Base-by-base conservation (phyloP, 352 stramenopile species). In the Pythium pectinolyticum region DNA sequence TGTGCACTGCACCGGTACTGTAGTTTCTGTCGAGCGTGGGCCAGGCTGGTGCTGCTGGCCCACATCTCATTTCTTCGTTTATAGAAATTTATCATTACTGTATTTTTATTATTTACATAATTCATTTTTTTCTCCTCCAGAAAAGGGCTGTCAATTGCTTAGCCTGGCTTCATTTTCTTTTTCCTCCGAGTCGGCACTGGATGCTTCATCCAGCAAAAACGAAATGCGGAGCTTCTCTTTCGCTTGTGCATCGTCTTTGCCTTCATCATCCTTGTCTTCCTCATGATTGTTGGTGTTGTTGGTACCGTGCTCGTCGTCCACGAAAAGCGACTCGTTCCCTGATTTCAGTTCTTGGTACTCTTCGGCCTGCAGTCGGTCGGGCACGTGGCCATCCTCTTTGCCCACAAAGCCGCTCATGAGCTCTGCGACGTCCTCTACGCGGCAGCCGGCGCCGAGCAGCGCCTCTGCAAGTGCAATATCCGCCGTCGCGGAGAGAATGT, bases 201-300 rank as follows among this genome's bases (percentile, higher is more conserved):
- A n/a, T 25, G 47, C 57, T 9, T 70, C 41, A 27, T 57, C 63
- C 1, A 70, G 50, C 10, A 70, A 32, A 37, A 61, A 70, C 6
- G 63, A 70, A 25, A 70, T 70, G 7, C 63, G 41, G 27, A 70
- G 45, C 63, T 70, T 70, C 40, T 70, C 63, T n/a, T 65, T 70
- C 9, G 63, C 63, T 57, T 69, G 46, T 19, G 61, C 61, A n/a
- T 57, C 61, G 35, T 47, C 51, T 15, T 55, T 35, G 12, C 14
- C 34, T 24, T 56, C 46, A 35, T 43, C 47, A 14, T 8, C 14
- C 8, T 39, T 14, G 32, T 39, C 32, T 8, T 39, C 32, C 8
- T 14, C 32, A 14, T 39, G 32, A 14, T 14, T 6, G 12, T 52
- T 27, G 17, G 45, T 19, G 27, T 32, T 52, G 12, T 27, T 17